Evolutionary conservation across 169 alveolate genomes (phyloP).

Genomic region (Plasmodium malariae): DNA sequence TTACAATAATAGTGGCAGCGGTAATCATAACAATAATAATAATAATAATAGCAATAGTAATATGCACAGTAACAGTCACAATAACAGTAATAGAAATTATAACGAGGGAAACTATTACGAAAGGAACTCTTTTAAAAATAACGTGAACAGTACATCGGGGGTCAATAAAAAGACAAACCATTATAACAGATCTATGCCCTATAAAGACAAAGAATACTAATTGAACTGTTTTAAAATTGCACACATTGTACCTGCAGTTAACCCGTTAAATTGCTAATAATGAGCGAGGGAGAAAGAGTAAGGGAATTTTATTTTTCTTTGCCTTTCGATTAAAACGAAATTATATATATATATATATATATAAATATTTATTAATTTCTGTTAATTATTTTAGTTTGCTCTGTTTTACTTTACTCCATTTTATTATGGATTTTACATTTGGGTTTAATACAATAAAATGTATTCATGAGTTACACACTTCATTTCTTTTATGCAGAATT

Average conservation of each 20-base stretch:
- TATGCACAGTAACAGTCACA: neutral
- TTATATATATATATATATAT: no score
- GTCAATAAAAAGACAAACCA: constrained; percentile 21
- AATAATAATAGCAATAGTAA: neutral
- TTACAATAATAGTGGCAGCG: neutral
- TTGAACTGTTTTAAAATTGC: neutral
- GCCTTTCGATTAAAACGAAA: no score
- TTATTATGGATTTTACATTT: constrained; percentile 7
- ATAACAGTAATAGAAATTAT: neutral
- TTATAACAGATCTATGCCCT: constrained; percentile 65
- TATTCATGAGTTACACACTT: constrained; percentile 12
- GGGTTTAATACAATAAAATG: constrained; percentile 35
- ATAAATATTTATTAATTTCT: no score
- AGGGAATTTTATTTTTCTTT: neutral
- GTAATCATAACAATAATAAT: neutral
- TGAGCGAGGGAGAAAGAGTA: neutral
- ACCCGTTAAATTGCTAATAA: no score
- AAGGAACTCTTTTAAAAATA: constrained; percentile 29
- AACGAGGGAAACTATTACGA: constrained; percentile 16
- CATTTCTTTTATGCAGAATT: neutral
- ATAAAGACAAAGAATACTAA: constrained; percentile 48
- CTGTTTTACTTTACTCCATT: no score
- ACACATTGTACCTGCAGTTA: no score
- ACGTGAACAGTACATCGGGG: constrained; percentile 6
- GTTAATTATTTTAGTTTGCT: neutral